Percentiles rank a stretch among this genome's conserved stretches.
phyloP scores from a whole-genome alignment of 306 rosid genomes.

The Dryas alaskensis region DNA sequence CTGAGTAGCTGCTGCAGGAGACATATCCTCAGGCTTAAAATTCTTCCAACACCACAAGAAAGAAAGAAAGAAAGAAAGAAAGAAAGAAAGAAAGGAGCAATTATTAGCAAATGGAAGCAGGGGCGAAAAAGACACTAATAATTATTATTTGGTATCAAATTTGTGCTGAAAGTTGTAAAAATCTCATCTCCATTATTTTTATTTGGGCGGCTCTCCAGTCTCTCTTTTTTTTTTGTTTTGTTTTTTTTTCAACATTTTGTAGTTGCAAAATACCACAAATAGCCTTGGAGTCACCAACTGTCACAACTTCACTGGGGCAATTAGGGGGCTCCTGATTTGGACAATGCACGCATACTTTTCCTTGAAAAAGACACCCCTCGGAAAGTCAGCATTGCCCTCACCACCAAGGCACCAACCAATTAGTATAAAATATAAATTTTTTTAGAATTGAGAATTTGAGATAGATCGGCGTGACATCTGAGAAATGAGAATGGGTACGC shows the following conservation, averaged over 20 bases:
- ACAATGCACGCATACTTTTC: conserved; percentile 19
- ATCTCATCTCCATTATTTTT: no score
- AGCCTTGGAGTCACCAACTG: conserved; percentile 8
- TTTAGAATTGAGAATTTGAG: no score
- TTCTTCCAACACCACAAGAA: neutral
- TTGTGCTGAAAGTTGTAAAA: no score
- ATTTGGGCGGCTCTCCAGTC: conserved; percentile 19
- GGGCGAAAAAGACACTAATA: no score
- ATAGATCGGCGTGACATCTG: no score
- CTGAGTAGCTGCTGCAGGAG: conserved; percentile 16
- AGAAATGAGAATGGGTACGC: no score
- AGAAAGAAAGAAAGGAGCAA: neutral
- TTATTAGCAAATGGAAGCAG: neutral
- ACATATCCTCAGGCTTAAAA: conserved; percentile 3
- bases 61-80: neutral
- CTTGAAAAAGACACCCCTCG: conserved; percentile 6
- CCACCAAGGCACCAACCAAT: neutral
- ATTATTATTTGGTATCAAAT: no score
- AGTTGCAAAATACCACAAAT: conserved; percentile 3
- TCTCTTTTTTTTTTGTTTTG: no score
- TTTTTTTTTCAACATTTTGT: neutral
- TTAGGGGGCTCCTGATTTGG: neutral
- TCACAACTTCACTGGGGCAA: neutral
- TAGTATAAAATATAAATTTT: no score
- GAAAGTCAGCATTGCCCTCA: conserved; percentile 15